Conservation (phyloP, 1,284 basidiomycete species). For the Calocybe gambosa region DNA sequence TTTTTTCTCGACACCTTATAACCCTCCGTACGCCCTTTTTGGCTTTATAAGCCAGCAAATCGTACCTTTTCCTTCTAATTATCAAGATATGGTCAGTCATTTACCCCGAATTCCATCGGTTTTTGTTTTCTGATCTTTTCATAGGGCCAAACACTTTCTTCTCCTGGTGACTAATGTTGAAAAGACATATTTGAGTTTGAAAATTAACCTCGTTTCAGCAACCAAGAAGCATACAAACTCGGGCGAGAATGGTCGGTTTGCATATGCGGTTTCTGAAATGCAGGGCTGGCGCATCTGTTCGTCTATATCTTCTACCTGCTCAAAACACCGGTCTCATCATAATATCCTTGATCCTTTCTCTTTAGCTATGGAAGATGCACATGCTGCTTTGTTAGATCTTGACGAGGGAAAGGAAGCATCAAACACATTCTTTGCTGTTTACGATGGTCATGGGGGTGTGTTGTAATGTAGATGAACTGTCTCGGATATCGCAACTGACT, state of each 20-base stretch:
- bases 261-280: slow-evolving; percentile 92
- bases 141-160: slow-evolving; percentile 33
- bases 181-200: slow-evolving; percentile 6
- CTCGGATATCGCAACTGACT: slow-evolving; percentile 8
- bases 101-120: slow-evolving; percentile 6
- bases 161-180: slow-evolving; percentile 22
- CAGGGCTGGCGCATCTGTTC: slow-evolving; percentile 98
- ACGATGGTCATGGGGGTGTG: slow-evolving; percentile 97
- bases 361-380: slow-evolving; percentile 96
- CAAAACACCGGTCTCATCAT: slow-evolving; percentile 5
- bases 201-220: slow-evolving; percentile 36
- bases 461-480: slow-evolving; percentile 10
- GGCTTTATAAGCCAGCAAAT: slow-evolving; percentile 6
- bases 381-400: slow-evolving; percentile 74
- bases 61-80: slow-evolving; percentile 7
- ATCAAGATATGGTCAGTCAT: slow-evolving; percentile 21
- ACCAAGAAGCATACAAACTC: slow-evolving; percentile 81
- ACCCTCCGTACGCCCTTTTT: slow-evolving; percentile 6
- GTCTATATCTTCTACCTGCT: slow-evolving; percentile 26
- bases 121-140: slow-evolving; percentile 17
- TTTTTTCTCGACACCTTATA: slow-evolving; percentile 9
- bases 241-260: slow-evolving; percentile 74
- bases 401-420: slow-evolving; percentile 46
- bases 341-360: slow-evolving; percentile 5
- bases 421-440: slow-evolving; percentile 91